A percentile compares a stretch with the other conserved stretches of the same genome.
These are phyloP conservation scores for Arthroderma uncinatum DNA, from an alignment of 2,329 filamentous ascomycete genomes.

Conservation along the genomic window DNA sequence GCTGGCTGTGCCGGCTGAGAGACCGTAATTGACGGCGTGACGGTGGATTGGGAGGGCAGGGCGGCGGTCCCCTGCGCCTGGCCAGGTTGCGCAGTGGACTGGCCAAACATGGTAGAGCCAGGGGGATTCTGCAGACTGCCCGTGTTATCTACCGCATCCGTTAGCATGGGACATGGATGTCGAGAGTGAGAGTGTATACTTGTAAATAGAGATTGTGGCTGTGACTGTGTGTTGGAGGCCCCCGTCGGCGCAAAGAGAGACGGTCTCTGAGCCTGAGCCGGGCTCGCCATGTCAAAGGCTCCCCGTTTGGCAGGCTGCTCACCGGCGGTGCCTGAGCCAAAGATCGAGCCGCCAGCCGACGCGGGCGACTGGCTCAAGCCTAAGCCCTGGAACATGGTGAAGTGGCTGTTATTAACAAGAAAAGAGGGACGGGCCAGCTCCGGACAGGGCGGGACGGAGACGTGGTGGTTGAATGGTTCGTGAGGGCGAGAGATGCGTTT, in stretches of 20 bases:
- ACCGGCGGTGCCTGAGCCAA: neutral
- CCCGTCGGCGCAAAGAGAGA: conserved; percentile 17
- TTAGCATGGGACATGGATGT: neutral
- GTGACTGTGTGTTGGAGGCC: conserved; percentile 20
- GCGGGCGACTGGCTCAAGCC: neutral
- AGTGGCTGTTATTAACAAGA: neutral
- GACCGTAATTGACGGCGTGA: conserved; percentile 17
- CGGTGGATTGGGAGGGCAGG: conserved; percentile 17
- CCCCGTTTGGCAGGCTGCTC: conserved; percentile 12
- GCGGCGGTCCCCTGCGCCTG: conserved; percentile 15
- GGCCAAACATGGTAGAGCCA: conserved; percentile 20
- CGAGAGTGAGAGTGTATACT: neutral
- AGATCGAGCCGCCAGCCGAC: neutral
- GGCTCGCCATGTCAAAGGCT: conserved; percentile 12
- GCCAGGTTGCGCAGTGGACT: conserved; percentile 18
- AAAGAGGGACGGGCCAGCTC: neutral
- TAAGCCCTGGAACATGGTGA: neutral
- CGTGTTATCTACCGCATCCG: neutral
- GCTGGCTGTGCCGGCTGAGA: conserved; percentile 39
- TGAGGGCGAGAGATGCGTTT: too few relatives aligned
- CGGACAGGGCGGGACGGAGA: too few relatives aligned
- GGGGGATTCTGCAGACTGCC: conserved; percentile 17
- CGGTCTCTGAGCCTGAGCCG: conserved; percentile 6
- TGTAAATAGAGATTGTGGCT: neutral
- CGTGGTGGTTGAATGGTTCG: too few relatives aligned